Percentiles rank a stretch among this genome's conserved stretches.
phyloP scores from a whole-genome alignment of 108 stramenopile species.

The Mayamaea pseudoterrestris region DNA sequence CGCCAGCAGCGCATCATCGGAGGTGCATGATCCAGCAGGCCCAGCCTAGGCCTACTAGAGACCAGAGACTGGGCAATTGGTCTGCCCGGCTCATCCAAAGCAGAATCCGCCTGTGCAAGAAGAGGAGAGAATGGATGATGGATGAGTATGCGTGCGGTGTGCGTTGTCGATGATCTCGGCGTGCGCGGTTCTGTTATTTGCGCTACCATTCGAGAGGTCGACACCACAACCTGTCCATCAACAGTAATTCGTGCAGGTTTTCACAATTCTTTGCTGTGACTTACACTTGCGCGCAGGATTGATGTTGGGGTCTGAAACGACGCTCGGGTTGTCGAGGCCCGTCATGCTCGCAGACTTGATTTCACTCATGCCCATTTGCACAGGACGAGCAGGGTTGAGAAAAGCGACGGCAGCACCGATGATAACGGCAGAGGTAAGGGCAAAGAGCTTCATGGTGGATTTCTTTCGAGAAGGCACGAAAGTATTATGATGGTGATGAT shows the following conservation, averaged over 20 bases:
- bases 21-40: no score
- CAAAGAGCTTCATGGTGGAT: no score
- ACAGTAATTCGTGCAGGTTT: background rate
- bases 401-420: conserved; percentile 18
- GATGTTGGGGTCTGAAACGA: conserved; percentile 28
- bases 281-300: conserved; percentile 45
- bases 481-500: no score
- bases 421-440: conserved; percentile 6
- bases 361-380: conserved; percentile 6
- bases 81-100: conserved; percentile 55
- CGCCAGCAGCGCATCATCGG: no score
- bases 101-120: background rate
- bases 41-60: no score
- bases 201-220: conserved; percentile 51
- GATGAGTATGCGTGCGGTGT: background rate
- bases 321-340: conserved; percentile 30
- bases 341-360: conserved; percentile 5
- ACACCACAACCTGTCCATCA: background rate
- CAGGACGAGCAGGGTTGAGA: conserved; percentile 15
- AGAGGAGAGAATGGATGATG: background rate
- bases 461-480: no score
- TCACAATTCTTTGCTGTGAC: background rate
- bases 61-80: conserved; percentile 54
- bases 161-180: background rate
- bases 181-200: background rate